These are phyloP conservation scores for Xylaria intraflava DNA, from an alignment of 495 filamentous ascomycete genomes.

Conservation along the genomic window DNA sequence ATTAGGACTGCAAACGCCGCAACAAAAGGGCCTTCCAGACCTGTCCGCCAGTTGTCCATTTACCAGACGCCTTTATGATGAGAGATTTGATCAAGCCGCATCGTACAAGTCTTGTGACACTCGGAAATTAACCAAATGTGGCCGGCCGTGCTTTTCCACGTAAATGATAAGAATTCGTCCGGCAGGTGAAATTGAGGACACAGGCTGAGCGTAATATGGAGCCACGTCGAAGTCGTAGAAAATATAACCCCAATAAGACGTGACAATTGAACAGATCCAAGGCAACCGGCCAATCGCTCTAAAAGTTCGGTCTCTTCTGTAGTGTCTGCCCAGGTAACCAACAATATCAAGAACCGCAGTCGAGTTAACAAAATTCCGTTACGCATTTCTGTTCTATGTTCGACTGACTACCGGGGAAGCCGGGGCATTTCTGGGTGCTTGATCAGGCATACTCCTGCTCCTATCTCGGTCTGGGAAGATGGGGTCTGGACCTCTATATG, in stretches of 20 bases:
- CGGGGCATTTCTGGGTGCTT: constrained; percentile 18
- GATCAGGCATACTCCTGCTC: constrained; percentile 22
- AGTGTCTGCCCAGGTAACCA: constrained; percentile 13
- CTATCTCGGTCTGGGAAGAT: constrained; percentile 29
- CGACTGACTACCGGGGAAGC: constrained; percentile 26
- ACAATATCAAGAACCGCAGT: background rate
- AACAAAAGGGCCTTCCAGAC: constrained; percentile 13
- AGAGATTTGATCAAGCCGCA: constrained; percentile 8
- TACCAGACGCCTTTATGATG: constrained; percentile 18
- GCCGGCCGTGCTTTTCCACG: constrained; percentile 4
- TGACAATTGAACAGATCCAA: constrained; percentile 7
- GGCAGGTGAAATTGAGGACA: constrained; percentile 13
- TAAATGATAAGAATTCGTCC: constrained; percentile 15
- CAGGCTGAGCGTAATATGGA: constrained; percentile 17
- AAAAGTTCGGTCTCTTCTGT: constrained; percentile 9
- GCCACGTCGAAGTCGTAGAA: constrained; percentile 12
- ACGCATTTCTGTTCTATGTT: constrained; percentile 10
- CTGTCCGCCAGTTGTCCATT: constrained; percentile 12
- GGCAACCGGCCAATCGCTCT: constrained; percentile 1
- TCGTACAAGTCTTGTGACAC: constrained; percentile 9
- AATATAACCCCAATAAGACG: constrained; percentile 4
- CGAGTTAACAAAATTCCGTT: constrained; percentile 3
- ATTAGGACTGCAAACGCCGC: constrained; percentile 17
- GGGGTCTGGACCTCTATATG: constrained; percentile 21
- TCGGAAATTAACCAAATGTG: constrained; percentile 3